Evolutionary conservation across 1,284 basidiomycete species (phyloP).

Genomic region (Heterobasidion parviporum): DNA sequence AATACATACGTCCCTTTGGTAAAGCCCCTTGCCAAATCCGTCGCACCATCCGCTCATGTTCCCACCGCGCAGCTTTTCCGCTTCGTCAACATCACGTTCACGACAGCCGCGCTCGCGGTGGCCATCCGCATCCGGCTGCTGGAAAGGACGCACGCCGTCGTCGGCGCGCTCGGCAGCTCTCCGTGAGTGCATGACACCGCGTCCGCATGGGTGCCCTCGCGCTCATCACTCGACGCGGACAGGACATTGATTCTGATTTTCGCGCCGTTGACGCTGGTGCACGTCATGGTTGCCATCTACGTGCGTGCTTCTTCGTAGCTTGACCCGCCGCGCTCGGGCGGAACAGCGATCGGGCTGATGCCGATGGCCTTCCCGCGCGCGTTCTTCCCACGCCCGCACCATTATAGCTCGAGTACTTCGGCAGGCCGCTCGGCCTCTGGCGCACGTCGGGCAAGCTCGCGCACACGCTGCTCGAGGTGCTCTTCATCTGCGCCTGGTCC

Average conservation of each 20-base stretch:
- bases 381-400: too few relatives aligned
- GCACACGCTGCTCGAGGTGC: constrained; percentile 74
- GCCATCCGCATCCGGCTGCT: constrained; percentile 66
- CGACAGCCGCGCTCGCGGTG: constrained; percentile 70
- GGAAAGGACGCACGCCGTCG: constrained; percentile 43
- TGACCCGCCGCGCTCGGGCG: not conserved
- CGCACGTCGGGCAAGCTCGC: constrained; percentile 74
- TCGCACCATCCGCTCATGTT: constrained; percentile 6
- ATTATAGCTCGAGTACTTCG: constrained; percentile 79
- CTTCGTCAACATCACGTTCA: constrained; percentile 78
- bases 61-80: constrained; percentile 62
- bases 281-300: constrained; percentile 81
- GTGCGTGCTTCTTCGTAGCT: constrained; percentile 32
- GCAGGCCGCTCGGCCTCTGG: constrained; percentile 86
- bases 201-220: not conserved
- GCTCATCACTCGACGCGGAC: not conserved
- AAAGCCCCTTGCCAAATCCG: constrained; percentile 15
- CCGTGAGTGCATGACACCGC: constrained; percentile 43
- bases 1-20: constrained; percentile 75
- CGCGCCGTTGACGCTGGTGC: constrained; percentile 75
- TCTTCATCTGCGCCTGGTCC: constrained; percentile 90
- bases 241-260: constrained; percentile 85
- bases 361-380: constrained; percentile 9
- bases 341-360: not conserved
- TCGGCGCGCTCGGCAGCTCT: constrained; percentile 74